phyloP scores from a whole-genome alignment of 1,284 basidiomycete genomes.

The Apiotrichum laibachii region DNA sequence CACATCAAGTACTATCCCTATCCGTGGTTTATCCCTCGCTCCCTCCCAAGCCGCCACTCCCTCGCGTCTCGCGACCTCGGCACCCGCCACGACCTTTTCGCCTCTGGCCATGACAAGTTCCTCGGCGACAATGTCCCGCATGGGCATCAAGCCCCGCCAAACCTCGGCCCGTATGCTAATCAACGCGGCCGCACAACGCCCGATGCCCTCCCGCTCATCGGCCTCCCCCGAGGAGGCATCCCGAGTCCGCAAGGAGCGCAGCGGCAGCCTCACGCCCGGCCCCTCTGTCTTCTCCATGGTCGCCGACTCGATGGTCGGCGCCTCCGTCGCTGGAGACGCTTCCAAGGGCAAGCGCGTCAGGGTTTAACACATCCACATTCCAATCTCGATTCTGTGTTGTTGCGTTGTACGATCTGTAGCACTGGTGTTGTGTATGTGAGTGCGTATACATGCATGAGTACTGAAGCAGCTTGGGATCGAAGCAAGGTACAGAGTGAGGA shows the following conservation, averaged over 20 bases:
- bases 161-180: constrained; percentile 38
- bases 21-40: constrained; percentile 29
- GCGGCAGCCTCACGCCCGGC: constrained; percentile 37
- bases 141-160: constrained; percentile 46
- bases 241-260: constrained; percentile 32
- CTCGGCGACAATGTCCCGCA: constrained; percentile 28
- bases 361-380: constrained; percentile 13
- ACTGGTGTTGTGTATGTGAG: background rate
- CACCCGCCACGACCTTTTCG: constrained; percentile 24
- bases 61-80: constrained; percentile 26
- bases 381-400: background rate
- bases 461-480: too few species aligned
- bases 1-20: constrained; percentile 41
- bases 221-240: background rate
- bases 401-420: constrained; percentile 2
- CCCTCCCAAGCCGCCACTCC: constrained; percentile 6
- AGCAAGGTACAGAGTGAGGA: too few species aligned
- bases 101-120: constrained; percentile 19
- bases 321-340: constrained; percentile 14
- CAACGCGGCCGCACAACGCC: constrained; percentile 26
- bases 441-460: background rate
- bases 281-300: constrained; percentile 16
- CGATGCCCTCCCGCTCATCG: background rate
- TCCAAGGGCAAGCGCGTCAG: constrained; percentile 38
- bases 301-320: constrained; percentile 17